These are phyloP conservation scores for Trypanosoma congolense DNA, from an alignment of 208 protist genomes.

Conservation along the genomic window DNA sequence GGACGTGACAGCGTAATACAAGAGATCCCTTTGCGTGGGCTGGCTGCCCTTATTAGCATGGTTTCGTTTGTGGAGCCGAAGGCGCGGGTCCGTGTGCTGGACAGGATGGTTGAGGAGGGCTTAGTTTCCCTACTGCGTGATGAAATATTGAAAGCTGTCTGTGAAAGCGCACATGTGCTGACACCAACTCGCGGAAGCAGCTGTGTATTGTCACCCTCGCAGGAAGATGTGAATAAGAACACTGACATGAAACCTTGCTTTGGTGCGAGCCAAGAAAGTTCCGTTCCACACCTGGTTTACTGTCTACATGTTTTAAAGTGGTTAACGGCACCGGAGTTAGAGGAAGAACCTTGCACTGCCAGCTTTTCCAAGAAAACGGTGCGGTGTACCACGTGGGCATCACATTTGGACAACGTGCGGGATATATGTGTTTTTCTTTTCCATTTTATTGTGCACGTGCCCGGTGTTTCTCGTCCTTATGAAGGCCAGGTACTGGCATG, in stretches of 20 bases:
- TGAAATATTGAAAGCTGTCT: conserved; percentile 23
- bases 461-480: conserved; percentile 25
- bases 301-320: conserved; percentile 71
- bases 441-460: conserved; percentile 14
- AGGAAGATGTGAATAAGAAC: neutral
- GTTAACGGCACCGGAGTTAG: conserved; percentile 65
- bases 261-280: conserved; percentile 10
- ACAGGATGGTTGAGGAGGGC: conserved; percentile 67
- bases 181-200: neutral
- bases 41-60: conserved; percentile 61
- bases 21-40: conserved; percentile 42
- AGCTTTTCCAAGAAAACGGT: conserved; percentile 30
- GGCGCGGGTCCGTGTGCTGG: conserved; percentile 55
- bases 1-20: conserved; percentile 47
- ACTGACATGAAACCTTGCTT: conserved; percentile 9
- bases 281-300: conserved; percentile 34
- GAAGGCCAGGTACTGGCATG: conserved; percentile 62
- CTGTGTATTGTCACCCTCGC: neutral
- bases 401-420: conserved; percentile 36
- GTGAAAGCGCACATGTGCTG: conserved; percentile 1
- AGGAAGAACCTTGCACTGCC: conserved; percentile 26
- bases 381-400: conserved; percentile 62
- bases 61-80: conserved; percentile 57
- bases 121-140: conserved; percentile 47
- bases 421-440: conserved; percentile 51